phyloP scores from a whole-genome alignment of 768 basidiomycete species.

The Mycena maculata region DNA sequence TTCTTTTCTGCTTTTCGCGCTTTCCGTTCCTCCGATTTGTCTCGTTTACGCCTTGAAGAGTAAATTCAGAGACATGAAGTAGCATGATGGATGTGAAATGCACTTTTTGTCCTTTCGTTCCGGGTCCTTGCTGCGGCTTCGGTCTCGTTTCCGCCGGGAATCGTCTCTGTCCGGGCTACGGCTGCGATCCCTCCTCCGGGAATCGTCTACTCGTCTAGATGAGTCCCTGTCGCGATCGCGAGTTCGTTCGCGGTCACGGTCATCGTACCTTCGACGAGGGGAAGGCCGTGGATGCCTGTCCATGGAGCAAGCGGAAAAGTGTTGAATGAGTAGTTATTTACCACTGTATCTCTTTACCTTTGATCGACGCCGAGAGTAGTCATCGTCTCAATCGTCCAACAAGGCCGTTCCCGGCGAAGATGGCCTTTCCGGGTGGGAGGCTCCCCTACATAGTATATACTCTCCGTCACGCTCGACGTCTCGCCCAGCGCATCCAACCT shows the following conservation, averaged over 20 bases:
- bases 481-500: constrained; percentile 12
- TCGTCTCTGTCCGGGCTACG: constrained; percentile 39
- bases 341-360: not conserved
- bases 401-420: not conserved
- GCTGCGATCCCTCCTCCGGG: constrained; percentile 42
- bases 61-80: constrained; percentile 21
- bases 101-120: constrained; percentile 62
- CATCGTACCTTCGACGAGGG: constrained; percentile 54
- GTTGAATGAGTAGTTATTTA: not conserved
- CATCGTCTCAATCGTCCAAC: not conserved
- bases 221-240: constrained; percentile 49
- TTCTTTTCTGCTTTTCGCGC: constrained; percentile 92
- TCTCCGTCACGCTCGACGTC: constrained; percentile 1
- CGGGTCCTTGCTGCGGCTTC: constrained; percentile 53
- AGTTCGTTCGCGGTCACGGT: constrained; percentile 48
- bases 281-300: constrained; percentile 49
- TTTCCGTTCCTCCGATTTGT: constrained; percentile 87
- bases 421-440: constrained; percentile 15
- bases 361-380: not conserved
- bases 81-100: constrained; percentile 29
- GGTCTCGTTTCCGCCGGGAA: constrained; percentile 42
- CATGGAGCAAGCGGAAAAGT: not conserved
- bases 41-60: constrained; percentile 75
- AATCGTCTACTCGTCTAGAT: constrained; percentile 48
- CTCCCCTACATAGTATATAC: not conserved